phyloP scores from a whole-genome alignment of 1,284 basidiomycete species.

The Vanrija pseudolonga region DNA sequence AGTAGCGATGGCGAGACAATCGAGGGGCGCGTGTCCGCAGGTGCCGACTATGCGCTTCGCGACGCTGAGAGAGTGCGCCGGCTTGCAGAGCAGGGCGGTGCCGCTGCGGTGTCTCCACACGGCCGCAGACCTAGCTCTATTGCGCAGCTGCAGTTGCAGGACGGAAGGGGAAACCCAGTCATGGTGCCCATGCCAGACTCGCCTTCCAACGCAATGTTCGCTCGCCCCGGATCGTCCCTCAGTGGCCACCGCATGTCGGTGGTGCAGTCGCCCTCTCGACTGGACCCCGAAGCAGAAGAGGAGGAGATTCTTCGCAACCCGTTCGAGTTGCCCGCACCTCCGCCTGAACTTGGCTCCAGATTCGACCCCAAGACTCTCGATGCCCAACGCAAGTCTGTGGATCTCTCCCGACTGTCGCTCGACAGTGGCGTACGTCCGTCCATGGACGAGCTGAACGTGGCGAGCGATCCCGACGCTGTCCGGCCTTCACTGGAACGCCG shows the following conservation, averaged over 20 bases:
- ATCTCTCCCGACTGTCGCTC: neutral
- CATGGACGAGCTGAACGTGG: too few species aligned
- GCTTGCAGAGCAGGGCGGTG: neutral
- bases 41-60: slow-evolving; percentile 3
- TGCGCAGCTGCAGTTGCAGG: slow-evolving; percentile 8
- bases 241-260: neutral
- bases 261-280: neutral
- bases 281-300: slow-evolving; percentile 10
- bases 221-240: neutral
- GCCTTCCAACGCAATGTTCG: slow-evolving; percentile 9
- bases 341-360: slow-evolving; percentile 29
- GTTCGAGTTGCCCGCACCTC: slow-evolving; percentile 43
- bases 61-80: slow-evolving; percentile 2
- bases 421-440: neutral
- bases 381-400: slow-evolving; percentile 13
- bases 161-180: slow-evolving; percentile 16
- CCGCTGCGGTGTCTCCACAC: neutral
- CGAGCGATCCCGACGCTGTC: neutral
- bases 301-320: slow-evolving; percentile 30
- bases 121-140: slow-evolving; percentile 5
- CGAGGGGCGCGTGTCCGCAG: slow-evolving; percentile 3
- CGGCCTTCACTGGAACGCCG: neutral
- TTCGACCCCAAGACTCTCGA: slow-evolving; percentile 42
- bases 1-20: slow-evolving; percentile 5
- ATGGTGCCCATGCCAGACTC: slow-evolving; percentile 29